phyloP scores from a whole-genome alignment of 371 early-diverging fungal species.

The Nematocida sp. region DNA sequence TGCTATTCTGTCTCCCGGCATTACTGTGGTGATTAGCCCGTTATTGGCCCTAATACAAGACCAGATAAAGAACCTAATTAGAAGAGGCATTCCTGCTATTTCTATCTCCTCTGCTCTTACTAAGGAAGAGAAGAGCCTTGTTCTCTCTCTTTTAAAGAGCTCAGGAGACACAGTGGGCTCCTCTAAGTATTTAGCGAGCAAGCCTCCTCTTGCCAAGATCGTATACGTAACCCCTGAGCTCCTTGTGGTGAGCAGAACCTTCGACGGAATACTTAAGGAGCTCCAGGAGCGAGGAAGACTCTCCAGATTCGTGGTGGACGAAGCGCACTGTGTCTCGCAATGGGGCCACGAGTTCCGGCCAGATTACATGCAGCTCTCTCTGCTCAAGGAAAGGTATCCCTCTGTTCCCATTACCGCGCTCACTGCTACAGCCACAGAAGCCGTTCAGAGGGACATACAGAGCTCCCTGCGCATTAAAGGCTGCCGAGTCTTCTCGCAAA shows the following conservation, averaged over 20 bases:
- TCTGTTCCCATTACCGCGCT: conserved; percentile 87
- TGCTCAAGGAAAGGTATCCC: conserved; percentile 71
- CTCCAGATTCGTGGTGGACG: conserved; percentile 85
- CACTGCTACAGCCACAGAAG: conserved; percentile 89
- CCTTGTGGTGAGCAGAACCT: conserved; percentile 71
- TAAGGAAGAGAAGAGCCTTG: conserved; percentile 27
- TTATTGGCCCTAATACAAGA: conserved; percentile 91
- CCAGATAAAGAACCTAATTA: conserved; percentile 78
- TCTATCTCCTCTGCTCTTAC: too few relatives aligned
- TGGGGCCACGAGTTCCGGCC: conserved; percentile 90
- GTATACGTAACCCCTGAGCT: conserved; percentile 92
- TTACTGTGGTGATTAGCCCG: conserved; percentile 91
- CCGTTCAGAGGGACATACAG: conserved; percentile 72
- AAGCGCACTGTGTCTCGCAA: conserved; percentile 90
- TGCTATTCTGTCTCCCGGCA: conserved; percentile 72
- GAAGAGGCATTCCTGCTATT: conserved; percentile 73
- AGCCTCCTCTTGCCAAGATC: conserved; percentile 68
- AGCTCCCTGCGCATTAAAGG: conserved; percentile 47
- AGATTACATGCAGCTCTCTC: conserved; percentile 64
- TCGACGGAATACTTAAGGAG: conserved; percentile 69
- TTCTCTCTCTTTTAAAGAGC: conserved; percentile 7
- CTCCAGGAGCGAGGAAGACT: conserved; percentile 37
- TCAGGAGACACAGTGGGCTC: conserved; percentile 9
- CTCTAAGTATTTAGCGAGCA: too few relatives aligned
- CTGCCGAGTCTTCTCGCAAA: conserved; percentile 70